Conservation (phyloP, 1,284 basidiomycete species). For the Leccinum variabile region DNA sequence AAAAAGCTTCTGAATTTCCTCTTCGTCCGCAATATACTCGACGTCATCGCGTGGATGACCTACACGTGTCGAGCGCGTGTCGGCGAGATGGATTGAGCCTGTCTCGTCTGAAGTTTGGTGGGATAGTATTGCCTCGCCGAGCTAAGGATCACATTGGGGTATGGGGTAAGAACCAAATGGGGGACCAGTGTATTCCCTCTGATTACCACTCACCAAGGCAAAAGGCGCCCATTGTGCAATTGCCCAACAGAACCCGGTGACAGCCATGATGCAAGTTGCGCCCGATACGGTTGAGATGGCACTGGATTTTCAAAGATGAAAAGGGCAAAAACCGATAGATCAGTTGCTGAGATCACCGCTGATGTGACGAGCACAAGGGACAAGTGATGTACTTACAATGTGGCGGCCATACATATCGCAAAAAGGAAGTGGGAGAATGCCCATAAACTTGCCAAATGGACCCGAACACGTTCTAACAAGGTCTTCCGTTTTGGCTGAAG, state of each 20-base stretch:
- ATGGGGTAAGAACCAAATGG: constrained; percentile 27
- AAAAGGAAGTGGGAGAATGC: constrained; percentile 72
- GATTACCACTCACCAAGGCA: constrained; percentile 54
- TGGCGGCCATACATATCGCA: constrained; percentile 67
- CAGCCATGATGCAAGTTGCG: constrained; percentile 63
- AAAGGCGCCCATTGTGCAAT: constrained; percentile 81
- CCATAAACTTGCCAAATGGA: constrained; percentile 73
- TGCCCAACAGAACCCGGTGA: constrained; percentile 78
- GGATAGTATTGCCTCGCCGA: constrained; percentile 70
- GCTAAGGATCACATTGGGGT: constrained; percentile 41
- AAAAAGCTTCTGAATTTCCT: constrained; percentile 24
- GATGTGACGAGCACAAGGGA: constrained; percentile 13
- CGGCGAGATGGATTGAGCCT: constrained; percentile 47
- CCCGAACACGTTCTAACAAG: constrained; percentile 40
- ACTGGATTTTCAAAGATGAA: constrained; percentile 38
- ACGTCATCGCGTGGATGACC: constrained; percentile 28
- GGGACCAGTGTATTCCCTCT: neutral
- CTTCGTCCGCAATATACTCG: constrained; percentile 27
- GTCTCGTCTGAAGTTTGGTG: constrained; percentile 45
- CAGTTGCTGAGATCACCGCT: constrained; percentile 15
- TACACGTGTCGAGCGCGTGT: constrained; percentile 33
- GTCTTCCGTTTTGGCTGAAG: constrained; percentile 25
- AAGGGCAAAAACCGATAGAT: constrained; percentile 11
- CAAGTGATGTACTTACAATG: constrained; percentile 55
- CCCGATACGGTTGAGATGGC: constrained; percentile 62